A percentile compares a stretch with the other conserved stretches of the same genome.
phyloP scores from a whole-genome alignment of 2,329 filamentous ascomycete genomes.

The Sphaceloma murrayae region DNA sequence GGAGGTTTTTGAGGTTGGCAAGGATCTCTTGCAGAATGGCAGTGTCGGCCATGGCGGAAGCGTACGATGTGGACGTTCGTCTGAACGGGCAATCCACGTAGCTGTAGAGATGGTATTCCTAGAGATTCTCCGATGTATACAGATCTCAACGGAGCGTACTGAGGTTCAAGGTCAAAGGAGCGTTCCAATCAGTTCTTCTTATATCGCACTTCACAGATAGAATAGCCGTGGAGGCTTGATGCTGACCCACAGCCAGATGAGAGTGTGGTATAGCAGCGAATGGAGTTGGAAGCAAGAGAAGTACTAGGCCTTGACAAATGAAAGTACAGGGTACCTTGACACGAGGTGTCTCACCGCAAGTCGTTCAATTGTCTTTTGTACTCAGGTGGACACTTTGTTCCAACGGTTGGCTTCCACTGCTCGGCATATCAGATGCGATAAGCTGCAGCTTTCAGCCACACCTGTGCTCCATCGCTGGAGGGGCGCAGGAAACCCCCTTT shows the following conservation, averaged over 20 bases:
- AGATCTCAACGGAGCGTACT: too few relatives aligned
- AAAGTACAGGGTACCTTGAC: slow-evolving; percentile 4
- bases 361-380: slow-evolving; percentile 16
- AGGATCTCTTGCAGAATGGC: slow-evolving; percentile 46
- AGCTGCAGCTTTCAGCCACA: slow-evolving; percentile 13
- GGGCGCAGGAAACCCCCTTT: too few relatives aligned
- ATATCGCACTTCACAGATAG: too few relatives aligned
- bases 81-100: not conserved
- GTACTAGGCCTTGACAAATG: not conserved
- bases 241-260: too few relatives aligned
- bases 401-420: slow-evolving; percentile 11
- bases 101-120: not conserved
- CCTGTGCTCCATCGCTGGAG: too few relatives aligned
- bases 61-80: not conserved
- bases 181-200: too few relatives aligned
- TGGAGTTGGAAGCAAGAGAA: not conserved
- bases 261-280: not conserved
- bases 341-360: slow-evolving; percentile 14
- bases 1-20: slow-evolving; percentile 44
- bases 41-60: slow-evolving; percentile 6
- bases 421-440: slow-evolving; percentile 13
- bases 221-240: too few relatives aligned
- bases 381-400: slow-evolving; percentile 11
- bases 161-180: too few relatives aligned
- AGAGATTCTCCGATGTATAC: too few relatives aligned